Evolutionary conservation across 208 protist genomes (phyloP), one percentile per base, ranked within the genome.

Genomic region (Leptomonas seymouri): DNA sequence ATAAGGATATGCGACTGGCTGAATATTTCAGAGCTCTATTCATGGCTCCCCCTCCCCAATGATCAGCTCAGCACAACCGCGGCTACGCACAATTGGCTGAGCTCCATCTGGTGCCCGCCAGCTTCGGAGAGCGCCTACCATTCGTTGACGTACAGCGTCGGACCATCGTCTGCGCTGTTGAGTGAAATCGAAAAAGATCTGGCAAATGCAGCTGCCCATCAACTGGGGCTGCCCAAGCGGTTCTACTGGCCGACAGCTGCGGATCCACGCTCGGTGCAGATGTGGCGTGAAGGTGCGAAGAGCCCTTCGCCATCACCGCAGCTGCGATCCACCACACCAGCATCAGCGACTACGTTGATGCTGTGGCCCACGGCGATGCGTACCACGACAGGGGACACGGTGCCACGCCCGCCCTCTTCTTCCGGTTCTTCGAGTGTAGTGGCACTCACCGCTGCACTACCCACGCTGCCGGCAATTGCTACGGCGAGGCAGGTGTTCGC

Each of bases 151-250:
- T 61, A 50, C 42, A 49, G 42, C 30, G 36, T 53, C n/a, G 50
- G 53, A 1, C 9, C 30, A 3, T 45, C 64, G 1, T 61, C 64
- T 27, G 27, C 42, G 36, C 8, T 27, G 27, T 21, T 77, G 46
- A 67, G 64, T 21, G 45, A 53, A 0, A 51, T 77, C 54, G 85
- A 91, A 62, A 67, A 64, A 67, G n/a, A 30, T 3, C 25, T 78
- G 15, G 48, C 65, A 4, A 82, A 91, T 54, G 25, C 27, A 15
- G 67, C 81, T 6, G 85, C 80, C 3, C 21, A 31, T 7, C 67
- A 71, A 7, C 57, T 87, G 21, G 58, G 67, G 2, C 75, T 91
- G 3, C 80, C 82, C 2, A 27, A 31, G 6, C 85, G 85, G 27
- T 87, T 91, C 42, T 65, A 61, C 3, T 91, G 85, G 79, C 66